Evolutionary conservation across 1,284 basidiomycete genomes (phyloP), one percentile per base, ranked within the genome.

Genomic region (Filobasidium uniguttulatum): DNA sequence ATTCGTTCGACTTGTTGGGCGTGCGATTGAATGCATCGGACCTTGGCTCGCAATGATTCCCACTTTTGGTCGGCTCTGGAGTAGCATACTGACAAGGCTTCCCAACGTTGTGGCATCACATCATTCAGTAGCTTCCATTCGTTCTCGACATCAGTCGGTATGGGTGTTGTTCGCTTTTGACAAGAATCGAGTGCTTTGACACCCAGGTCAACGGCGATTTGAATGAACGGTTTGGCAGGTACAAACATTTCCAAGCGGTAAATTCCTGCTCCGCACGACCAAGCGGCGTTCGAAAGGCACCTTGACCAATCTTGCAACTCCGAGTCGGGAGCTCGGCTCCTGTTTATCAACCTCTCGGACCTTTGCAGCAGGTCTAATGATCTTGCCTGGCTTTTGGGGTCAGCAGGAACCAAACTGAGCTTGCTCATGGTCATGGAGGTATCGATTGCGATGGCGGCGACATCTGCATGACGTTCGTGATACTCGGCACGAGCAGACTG

Each of bases 31-130:
- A 23, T 14, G n/a, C 15, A 26, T 15, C 20, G 14, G 15, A 19
- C 22, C 46, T 6, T 35, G 15, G 23, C 23, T 26, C 28, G 14
- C 15, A 19, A 25, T 19, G 33, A 49, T 44, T 62, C 60, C 36
- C 48, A 47, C 36, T 52, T 60, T 59, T 88, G 80, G 0, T 79
- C 79, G 36, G 77, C 79, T 63, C 83, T 86, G 34, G 75, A 73
- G 60, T 78, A 78, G 61, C 83, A 86, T 2, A 81, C 77, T 0
- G 77, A 84, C 20, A 89, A 70, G n/a, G 88, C 67, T 64, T 89
- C 85, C 74, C 79, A 86, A 34, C 85, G 71, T 34, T 79, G 74
- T 56, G 75, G 77, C 26, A 85, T 54, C 56, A 81, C 78, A 22
- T 79, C 75, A 52, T 77, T 73, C 3, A 85, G 70, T 52, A 77